These are phyloP conservation scores for Mytilinidion resinicola DNA, from an alignment of 495 filamentous ascomycete species.

Conservation along the genomic window DNA sequence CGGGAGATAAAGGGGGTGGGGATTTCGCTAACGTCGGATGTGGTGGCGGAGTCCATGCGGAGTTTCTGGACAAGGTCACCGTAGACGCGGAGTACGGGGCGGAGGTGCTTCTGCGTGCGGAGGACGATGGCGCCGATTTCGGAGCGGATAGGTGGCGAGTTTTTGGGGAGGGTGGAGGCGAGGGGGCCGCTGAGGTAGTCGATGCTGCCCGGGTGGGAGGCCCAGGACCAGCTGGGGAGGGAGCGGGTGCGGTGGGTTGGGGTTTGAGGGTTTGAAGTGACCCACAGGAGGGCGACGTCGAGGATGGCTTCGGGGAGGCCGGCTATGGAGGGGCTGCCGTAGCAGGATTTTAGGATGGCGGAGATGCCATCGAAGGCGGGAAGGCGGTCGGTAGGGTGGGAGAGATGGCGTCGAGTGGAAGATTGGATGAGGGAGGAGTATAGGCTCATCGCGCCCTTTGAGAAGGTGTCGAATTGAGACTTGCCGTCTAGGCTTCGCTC, in stretches of 20 bases:
- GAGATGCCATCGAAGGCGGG: slow-evolving; percentile 4
- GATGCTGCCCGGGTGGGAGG: not conserved
- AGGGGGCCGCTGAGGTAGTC: slow-evolving; percentile 1
- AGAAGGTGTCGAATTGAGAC: not conserved
- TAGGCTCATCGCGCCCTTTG: not conserved
- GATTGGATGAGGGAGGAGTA: not conserved
- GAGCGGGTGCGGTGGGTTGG: not conserved
- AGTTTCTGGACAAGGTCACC: not conserved
- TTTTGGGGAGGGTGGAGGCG: not conserved
- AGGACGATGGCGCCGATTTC: not conserved
- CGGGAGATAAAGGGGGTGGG: not conserved
- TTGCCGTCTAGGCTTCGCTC: not conserved
- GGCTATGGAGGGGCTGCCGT: not conserved
- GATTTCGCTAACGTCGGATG: not conserved
- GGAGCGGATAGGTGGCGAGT: not conserved
- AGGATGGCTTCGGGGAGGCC: not conserved
- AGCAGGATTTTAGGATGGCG: not conserved
- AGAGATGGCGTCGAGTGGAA: not conserved
- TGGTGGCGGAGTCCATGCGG: not conserved
- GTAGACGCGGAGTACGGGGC: not conserved
- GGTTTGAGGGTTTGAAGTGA: not conserved
- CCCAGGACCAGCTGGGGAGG: slow-evolving; percentile 1
- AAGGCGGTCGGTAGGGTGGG: slow-evolving; percentile 5
- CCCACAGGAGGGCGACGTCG: not conserved
- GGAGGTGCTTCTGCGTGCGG: slow-evolving; percentile 1